Percentiles rank a stretch among this genome's conserved stretches.
phyloP scores from a whole-genome alignment of 2,329 filamentous ascomycete genomes.

The Biscogniauxia mediterranea region DNA sequence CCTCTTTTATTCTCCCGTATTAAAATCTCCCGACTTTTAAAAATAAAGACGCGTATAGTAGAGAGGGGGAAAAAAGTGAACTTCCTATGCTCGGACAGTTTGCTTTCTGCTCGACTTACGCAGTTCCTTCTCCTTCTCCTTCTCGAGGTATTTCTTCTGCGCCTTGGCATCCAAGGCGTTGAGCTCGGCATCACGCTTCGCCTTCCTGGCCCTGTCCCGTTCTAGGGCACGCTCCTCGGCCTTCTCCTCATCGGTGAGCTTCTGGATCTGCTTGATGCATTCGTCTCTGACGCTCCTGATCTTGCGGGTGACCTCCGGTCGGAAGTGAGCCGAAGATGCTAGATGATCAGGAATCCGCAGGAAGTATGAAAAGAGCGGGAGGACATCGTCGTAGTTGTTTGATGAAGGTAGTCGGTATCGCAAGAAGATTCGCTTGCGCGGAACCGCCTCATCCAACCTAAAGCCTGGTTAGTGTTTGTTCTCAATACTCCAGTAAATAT shows the following conservation, averaged over 20 bases:
- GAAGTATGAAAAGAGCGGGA: constrained; percentile 78
- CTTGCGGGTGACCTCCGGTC: constrained; percentile 84
- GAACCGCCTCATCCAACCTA: constrained; percentile 78
- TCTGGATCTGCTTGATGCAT: constrained; percentile 75
- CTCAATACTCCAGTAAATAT: not conserved
- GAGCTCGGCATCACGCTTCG: constrained; percentile 82
- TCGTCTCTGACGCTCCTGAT: constrained; percentile 78
- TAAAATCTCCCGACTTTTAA: not conserved
- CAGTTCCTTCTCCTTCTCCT: constrained; percentile 72
- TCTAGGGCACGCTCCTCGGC: constrained; percentile 73
- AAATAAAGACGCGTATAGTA: not conserved
- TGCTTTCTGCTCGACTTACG: constrained; percentile 55
- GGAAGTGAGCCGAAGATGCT: constrained; percentile 76
- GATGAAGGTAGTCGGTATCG: constrained; percentile 67
- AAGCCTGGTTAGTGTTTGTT: constrained; percentile 1
- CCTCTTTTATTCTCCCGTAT: not conserved
- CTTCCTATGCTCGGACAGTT: constrained; percentile 49
- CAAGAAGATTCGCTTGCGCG: constrained; percentile 84
- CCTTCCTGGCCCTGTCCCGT: constrained; percentile 76
- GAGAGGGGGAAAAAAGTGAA: not conserved
- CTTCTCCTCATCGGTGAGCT: constrained; percentile 75
- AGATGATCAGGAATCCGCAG: constrained; percentile 82
- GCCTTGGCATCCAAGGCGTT: constrained; percentile 75
- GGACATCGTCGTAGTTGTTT: constrained; percentile 62
- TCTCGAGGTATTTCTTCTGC: constrained; percentile 82